Evolutionary conservation across 331 rosid species (phyloP).

Genomic region (Rhamnella rubrinervis): DNA sequence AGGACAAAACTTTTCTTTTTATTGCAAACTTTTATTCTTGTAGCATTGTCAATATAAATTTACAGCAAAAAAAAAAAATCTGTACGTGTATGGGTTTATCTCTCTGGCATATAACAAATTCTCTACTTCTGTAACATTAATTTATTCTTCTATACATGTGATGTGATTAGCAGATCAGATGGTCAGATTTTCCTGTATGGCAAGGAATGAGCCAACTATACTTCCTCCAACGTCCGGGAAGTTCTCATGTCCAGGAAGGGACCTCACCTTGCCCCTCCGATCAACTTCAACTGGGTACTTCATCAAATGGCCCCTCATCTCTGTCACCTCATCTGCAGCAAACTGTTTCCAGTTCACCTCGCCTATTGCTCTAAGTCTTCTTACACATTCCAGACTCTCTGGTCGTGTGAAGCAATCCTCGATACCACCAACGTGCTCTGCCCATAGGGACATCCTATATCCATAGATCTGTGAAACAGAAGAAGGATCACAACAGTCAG

Average conservation of each 20-base stretch:
- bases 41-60: too few relatives aligned
- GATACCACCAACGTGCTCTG: slow-evolving; percentile 69
- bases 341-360: slow-evolving; percentile 84
- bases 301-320: slow-evolving; percentile 81
- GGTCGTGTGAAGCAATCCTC: slow-evolving; percentile 79
- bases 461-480: slow-evolving; percentile 61
- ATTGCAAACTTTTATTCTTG: too few relatives aligned
- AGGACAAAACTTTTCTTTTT: too few relatives aligned
- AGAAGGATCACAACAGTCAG: not conserved
- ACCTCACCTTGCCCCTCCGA: slow-evolving; percentile 66
- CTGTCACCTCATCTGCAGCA: slow-evolving; percentile 63
- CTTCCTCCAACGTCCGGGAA: slow-evolving; percentile 95
- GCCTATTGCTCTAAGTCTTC: slow-evolving; percentile 63
- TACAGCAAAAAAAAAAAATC: too few relatives aligned
- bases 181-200: slow-evolving; percentile 87
- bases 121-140: too few relatives aligned
- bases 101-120: too few relatives aligned
- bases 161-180: slow-evolving; percentile 39
- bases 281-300: slow-evolving; percentile 89
- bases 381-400: slow-evolving; percentile 81
- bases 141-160: too few relatives aligned
- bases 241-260: slow-evolving; percentile 73
- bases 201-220: slow-evolving; percentile 79
- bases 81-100: too few relatives aligned
- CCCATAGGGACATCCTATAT: slow-evolving; percentile 97